Percentiles rank a stretch among this genome's conserved stretches.
Evolutionary conservation across 2,329 filamentous ascomycete species (phyloP).

Genomic region (Mycosphaerelloides madeirae): DNA sequence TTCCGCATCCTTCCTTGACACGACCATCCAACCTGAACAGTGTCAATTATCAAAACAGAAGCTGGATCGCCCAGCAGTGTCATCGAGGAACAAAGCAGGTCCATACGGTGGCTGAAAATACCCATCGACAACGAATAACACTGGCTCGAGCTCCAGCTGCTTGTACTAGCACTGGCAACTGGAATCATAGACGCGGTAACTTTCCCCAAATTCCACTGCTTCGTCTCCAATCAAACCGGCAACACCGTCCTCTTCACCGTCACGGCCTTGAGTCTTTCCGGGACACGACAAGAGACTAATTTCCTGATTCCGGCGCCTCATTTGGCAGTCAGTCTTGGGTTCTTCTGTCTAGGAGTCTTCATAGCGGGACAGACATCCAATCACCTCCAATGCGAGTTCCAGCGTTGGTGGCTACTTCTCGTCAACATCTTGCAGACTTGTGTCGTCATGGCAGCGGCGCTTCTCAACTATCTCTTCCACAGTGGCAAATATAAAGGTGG

Average conservation of each 20-base stretch:
- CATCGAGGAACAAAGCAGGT: background rate
- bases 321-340: conserved; percentile 51
- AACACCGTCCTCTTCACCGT: conserved; percentile 60
- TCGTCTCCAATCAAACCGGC: conserved; percentile 62
- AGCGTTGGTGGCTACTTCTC: conserved; percentile 51
- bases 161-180: conserved; percentile 36
- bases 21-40: too few relatives aligned
- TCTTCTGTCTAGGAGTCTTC: conserved; percentile 54
- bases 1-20: too few relatives aligned
- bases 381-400: conserved; percentile 44
- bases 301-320: conserved; percentile 35
- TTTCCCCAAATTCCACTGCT: conserved; percentile 59
- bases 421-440: conserved; percentile 53
- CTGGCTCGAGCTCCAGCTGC: conserved; percentile 33
- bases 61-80: too few relatives aligned
- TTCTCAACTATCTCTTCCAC: conserved; percentile 40
- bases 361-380: conserved; percentile 56
- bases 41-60: too few relatives aligned
- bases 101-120: background rate
- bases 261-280: conserved; percentile 34
- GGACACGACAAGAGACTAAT: conserved; percentile 8
- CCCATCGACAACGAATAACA: conserved; percentile 8
- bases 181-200: conserved; percentile 53
- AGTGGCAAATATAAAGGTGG: conserved; percentile 1
- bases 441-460: conserved; percentile 52